Base-by-base conservation (phyloP, 176 grass and related monocot genomes). In the Urochloa ruziziensis region DNA sequence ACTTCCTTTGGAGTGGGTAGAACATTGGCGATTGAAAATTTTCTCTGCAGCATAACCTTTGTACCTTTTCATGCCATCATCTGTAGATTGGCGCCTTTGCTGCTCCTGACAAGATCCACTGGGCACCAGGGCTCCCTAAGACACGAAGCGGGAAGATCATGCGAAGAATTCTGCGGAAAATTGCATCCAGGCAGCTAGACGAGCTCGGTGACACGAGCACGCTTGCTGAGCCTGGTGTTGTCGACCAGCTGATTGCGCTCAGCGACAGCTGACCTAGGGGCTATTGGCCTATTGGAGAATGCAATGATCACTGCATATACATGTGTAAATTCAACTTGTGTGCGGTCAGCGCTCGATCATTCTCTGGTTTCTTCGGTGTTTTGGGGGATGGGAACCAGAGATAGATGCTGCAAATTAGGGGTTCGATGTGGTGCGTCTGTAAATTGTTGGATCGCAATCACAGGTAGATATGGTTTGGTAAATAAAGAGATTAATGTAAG, bases 171-270 rank as follows among this genome's bases (percentile, higher is more conserved):
- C 60, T 99, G 70, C 82, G 93, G 28, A 99, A 99, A 85, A 96
- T 99, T 10, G 96, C 96, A n/a, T 86, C 93, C 2, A 92, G 85
- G 82, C 96, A 99, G 49, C 77, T 94, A 17, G 88, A 96, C 52
- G 96, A 99, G 82, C 88, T 99, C n/a, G 96, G 96, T 2, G 96
- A 99, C 85, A 99, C 91, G n/a, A 99, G 96, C 83, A 99, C 96
- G 2, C 91, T 99, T 80, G 91, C 93, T 80, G 96, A 99, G 28
- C 96, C 96, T 0, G 77, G 87, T 12, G 93, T 99, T 24, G 91
- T 99, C 11, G 91, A 96, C 36, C 89, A 99, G 76, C 89, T 99
- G 11, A 99, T 96, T 73, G 82, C 77, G 27, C 89, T 99, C 32
- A 83, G 79, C 18, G 93, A 96, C 74, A 87, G 68, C 62, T 96